Base-by-base conservation (phyloP, 305 asterid genomes). In the Fraxinus paxiana region DNA sequence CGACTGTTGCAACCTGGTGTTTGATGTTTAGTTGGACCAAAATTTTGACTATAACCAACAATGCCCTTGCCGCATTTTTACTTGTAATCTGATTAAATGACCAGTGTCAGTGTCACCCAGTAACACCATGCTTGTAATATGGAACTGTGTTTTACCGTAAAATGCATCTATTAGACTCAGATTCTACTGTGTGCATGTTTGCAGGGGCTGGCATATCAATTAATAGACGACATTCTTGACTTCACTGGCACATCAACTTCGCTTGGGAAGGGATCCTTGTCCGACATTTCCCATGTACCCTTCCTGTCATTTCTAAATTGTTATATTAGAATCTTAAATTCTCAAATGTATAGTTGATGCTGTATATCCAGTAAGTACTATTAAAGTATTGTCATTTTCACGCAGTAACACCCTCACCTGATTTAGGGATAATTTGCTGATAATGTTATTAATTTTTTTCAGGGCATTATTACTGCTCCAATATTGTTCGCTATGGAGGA, bases 181-280 rank as follows among this genome's bases (percentile, higher is more conserved):
- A 18, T 59, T 7, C 31, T 18, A 18, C 31, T 20, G 10, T 4
- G 2, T 24, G 73, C 10, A 2, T 28, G 37, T 61, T 24, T 86
- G 89, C 91, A 96, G 98, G 99, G 99, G 54, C 82, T 96, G 88
- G 98, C 99, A 51, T 96, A 86, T 90, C 99, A 96, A 83, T 88
- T 96, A 79, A 92, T 96, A 73, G 97, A 96, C 43, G 99, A 94
- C 77, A 93, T 93, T 37, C 97, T 96, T 15, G 99, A 96, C 87
- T 96, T 96, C 89, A 94, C 98, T 13, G 99, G 98, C 83, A 89
- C 99, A 54, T 92, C 97, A 80, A 76, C 95, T 26, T 89, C 97
- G 77, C 97, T 93, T 9, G 98, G 98, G 78, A 93, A 93, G 85
- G 97, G 97, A 22, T 90, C 98, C 77, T 87, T 96, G 85, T 91